These are phyloP conservation scores for Xylariaceae sp. DNA, from an alignment of 2,329 filamentous ascomycete genomes.

Conservation along the genomic window DNA sequence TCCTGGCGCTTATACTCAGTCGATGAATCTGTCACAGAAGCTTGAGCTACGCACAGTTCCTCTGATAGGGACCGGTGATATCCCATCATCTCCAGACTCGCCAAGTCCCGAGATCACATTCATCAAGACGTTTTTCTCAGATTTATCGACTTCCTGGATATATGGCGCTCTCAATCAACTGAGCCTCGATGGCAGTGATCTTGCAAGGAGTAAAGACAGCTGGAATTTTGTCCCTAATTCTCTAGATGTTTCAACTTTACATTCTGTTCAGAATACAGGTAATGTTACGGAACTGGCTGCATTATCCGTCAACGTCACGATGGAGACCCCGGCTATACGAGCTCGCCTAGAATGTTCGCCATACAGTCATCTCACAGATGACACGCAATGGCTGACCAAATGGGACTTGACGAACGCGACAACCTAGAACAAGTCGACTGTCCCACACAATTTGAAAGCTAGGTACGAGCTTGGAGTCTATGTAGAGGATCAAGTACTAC, in stretches of 20 bases:
- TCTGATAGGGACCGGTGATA: constrained; percentile 1
- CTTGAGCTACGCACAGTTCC: constrained; percentile 13
- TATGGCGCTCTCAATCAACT: constrained; percentile 14
- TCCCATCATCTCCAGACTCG: background rate
- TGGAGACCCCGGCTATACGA: constrained; percentile 11
- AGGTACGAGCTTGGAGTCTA: constrained; percentile 13
- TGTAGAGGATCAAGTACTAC: background rate
- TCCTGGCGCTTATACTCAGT: constrained; percentile 6
- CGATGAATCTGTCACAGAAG: constrained; percentile 1
- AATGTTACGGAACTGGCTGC: constrained; percentile 2
- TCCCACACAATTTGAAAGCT: constrained; percentile 2
- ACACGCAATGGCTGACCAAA: constrained; percentile 10
- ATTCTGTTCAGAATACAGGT: constrained; percentile 2
- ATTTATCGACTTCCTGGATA: constrained; percentile 17
- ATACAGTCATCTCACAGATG: constrained; percentile 5
- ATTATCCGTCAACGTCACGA: constrained; percentile 6
- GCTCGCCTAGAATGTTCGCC: constrained; percentile 16
- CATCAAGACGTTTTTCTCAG: constrained; percentile 6
- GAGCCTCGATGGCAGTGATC: constrained; percentile 11
- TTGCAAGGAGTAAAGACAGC: constrained; percentile 14
- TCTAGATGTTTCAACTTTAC: background rate
- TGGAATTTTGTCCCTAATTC: constrained; percentile 16
- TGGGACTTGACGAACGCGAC: constrained; percentile 13
- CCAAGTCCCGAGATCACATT: constrained; percentile 4
- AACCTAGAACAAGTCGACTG: constrained; percentile 7